A percentile compares a stretch with the other conserved stretches of the same genome.
Conservation (phyloP, 2,329 filamentous ascomycete genomes). For the Fusarium continuum region DNA sequence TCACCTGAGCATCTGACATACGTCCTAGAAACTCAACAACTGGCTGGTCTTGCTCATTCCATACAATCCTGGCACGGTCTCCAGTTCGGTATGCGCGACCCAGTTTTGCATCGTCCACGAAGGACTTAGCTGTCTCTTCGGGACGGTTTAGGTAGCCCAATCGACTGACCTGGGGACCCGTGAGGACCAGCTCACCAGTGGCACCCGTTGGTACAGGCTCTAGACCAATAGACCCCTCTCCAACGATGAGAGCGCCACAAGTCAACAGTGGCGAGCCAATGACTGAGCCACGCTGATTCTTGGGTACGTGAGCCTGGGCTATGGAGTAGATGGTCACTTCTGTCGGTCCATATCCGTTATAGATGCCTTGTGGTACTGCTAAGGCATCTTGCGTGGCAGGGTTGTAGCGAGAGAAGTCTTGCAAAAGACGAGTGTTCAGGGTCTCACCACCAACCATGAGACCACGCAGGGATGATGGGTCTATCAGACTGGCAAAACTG, state of each 20-base stretch:
- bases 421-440: constrained; percentile 7
- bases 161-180: constrained; percentile 11
- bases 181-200: constrained; percentile 11
- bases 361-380: neutral
- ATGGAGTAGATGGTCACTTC: constrained; percentile 24
- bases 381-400: fast-evolving
- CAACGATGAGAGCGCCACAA: neutral
- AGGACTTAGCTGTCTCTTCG: neutral
- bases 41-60: neutral
- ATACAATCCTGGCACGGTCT: constrained; percentile 10
- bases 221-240: fast-evolving
- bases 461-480: neutral
- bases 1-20: constrained; percentile 24
- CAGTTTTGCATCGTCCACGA: neutral
- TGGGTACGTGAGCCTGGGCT: constrained; percentile 5
- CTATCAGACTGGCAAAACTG: constrained; percentile 12
- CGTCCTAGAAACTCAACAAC: constrained; percentile 15
- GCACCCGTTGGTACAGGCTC: constrained; percentile 7
- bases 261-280: constrained; percentile 1
- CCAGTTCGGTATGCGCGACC: constrained; percentile 13
- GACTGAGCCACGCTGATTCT: constrained; percentile 3
- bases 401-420: constrained; percentile 2
- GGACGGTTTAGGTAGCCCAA: constrained; percentile 18
- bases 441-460: constrained; percentile 30
- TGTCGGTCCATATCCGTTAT: constrained; percentile 16